These are phyloP conservation scores for Daldinia loculata DNA, from an alignment of 495 filamentous ascomycete genomes.

Conservation along the genomic window DNA sequence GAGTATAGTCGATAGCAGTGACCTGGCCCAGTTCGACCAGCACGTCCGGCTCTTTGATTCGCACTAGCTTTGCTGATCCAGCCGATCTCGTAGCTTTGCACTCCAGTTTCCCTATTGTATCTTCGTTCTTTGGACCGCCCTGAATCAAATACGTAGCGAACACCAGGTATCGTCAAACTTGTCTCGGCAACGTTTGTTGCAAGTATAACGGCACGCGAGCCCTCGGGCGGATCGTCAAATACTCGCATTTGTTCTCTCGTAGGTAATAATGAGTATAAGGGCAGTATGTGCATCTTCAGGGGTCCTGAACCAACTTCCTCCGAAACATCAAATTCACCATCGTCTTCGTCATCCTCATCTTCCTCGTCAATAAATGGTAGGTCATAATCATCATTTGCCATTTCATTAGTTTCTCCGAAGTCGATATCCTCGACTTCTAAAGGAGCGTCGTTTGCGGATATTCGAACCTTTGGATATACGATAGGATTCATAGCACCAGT, in stretches of 20 bases:
- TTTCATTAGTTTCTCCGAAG: conserved; percentile 67
- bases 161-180: conserved; percentile 93
- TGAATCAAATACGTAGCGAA: conserved; percentile 93
- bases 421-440: conserved; percentile 90
- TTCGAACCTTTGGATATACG: conserved; percentile 69
- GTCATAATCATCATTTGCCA: conserved; percentile 52
- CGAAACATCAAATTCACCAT: conserved; percentile 67
- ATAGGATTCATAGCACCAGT: conserved; percentile 66
- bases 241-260: conserved; percentile 91
- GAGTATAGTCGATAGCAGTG: conserved; percentile 96
- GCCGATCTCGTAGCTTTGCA: conserved; percentile 92
- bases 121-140: conserved; percentile 91
- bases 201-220: conserved; percentile 85
- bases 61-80: conserved; percentile 99
- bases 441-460: conserved; percentile 80
- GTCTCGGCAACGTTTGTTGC: conserved; percentile 99
- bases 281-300: conserved; percentile 81
- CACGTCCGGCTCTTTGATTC: conserved; percentile 90
- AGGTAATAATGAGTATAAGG: conserved; percentile 93
- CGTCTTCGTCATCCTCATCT: conserved; percentile 61
- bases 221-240: conserved; percentile 88
- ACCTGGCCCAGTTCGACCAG: conserved; percentile 93
- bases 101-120: conserved; percentile 83
- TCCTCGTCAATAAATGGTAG: conserved; percentile 56
- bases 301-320: conserved; percentile 61